Evolutionary conservation across 2,329 filamentous ascomycete genomes (phyloP), one percentile per base, ranked within the genome.

Genomic region (Ophiobolus disseminans): DNA sequence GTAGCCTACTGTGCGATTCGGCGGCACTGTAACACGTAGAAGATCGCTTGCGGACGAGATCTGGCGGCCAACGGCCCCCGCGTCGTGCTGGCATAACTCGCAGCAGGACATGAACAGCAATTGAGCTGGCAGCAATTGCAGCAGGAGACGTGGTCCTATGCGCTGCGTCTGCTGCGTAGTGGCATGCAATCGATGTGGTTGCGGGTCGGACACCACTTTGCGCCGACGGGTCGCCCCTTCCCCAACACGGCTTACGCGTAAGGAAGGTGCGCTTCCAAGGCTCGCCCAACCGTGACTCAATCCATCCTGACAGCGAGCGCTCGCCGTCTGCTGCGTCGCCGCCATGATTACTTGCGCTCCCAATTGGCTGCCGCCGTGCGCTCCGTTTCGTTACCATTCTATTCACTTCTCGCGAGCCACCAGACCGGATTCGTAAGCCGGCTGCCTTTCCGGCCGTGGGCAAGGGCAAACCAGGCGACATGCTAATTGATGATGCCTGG

Each of bases 351-450:
- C n/a, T n/a, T n/a, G 36, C 45, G 35, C 39, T 46, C 49, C 54
- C 57, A 55, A 66, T 67, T 69, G 67, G 65, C 55, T 58, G 55
- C 48, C 46, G 41, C 39, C 14, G 51, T 45, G 45, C 55, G 51
- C 45, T 41, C 40, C 30, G 39, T 43, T 68, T 70, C 65, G 58
- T 50, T 49, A 41, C 55, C 58, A 54, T 71, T 70, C 66, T 51
- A 65, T 57, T 58, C 56, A 52, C 58, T 66, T 67, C 65, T 60
- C 43, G 22, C 28, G 64, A 62, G 60, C 65, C 60, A 55, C 60
- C 44, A 56, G 52, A 53, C 42, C 52, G 44, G 43, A 64, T 66
- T 65, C 62, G 62, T 66, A 61, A 66, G 63, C 64, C n/a, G 17
- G 46, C 40, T 11, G n/a, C 23, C 20, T 55, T 56, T 45, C 51